A percentile compares a stretch with the other conserved stretches of the same genome.
Evolutionary conservation across 1,139 yeast genomes (phyloP).

Genomic region (Kodamaea sp.): DNA sequence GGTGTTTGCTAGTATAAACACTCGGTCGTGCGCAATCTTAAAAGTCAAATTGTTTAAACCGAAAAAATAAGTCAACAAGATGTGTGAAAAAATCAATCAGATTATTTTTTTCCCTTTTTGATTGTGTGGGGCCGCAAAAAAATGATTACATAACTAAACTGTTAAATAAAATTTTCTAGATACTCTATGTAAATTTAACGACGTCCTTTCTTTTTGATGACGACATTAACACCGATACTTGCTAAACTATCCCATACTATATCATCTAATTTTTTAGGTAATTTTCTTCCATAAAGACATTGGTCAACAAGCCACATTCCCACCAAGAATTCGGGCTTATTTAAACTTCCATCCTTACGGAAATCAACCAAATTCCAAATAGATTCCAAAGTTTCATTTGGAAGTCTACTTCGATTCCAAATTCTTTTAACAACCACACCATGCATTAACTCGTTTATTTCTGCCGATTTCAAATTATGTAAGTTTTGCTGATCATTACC

Average conservation of each 20-base stretch:
- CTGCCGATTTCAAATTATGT: slow-evolving; percentile 33
- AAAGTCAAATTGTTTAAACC: no score
- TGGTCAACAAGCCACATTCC: slow-evolving; percentile 98
- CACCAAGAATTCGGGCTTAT: slow-evolving; percentile 77
- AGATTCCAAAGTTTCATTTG: slow-evolving; percentile 55
- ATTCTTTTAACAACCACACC: slow-evolving; percentile 70
- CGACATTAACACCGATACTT: slow-evolving; percentile 41
- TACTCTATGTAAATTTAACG: slow-evolving; percentile 9
- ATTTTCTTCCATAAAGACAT: slow-evolving; percentile 87
- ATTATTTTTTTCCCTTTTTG: neutral
- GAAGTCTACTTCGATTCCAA: slow-evolving; percentile 76
- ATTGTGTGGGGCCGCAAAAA: neutral
- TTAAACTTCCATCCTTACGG: slow-evolving; percentile 71
- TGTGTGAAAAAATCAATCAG: no score
- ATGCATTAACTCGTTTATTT: slow-evolving; percentile 45
- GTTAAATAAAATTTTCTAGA: slow-evolving; percentile 2
- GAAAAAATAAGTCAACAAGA: no score
- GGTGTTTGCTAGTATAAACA: no score
- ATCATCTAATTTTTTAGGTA: slow-evolving; percentile 61
- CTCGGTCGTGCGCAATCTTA: no score
- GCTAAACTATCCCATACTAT: slow-evolving; percentile 67
- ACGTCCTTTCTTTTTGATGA: slow-evolving; percentile 33
- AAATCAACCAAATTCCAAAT: slow-evolving; percentile 83
- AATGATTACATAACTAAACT: no score
- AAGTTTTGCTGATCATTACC: slow-evolving; percentile 23